A percentile compares a stretch with the other conserved stretches of the same genome.
These are phyloP conservation scores for Coleophoma crateriformis DNA, from an alignment of 2,329 filamentous ascomycete genomes.

Conservation along the genomic window DNA sequence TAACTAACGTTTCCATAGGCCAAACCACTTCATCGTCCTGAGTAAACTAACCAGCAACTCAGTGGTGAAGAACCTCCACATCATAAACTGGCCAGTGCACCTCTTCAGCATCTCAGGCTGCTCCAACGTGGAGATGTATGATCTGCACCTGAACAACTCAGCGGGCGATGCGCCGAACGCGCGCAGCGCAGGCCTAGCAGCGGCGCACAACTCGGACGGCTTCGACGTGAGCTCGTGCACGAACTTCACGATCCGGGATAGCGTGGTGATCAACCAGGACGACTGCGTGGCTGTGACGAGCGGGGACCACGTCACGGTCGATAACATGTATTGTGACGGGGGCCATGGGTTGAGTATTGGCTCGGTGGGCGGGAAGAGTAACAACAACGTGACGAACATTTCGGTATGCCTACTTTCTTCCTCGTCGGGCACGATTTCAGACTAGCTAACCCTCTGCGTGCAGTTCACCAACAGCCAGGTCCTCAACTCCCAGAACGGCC, in stretches of 20 bases:
- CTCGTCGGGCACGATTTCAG: too few relatives aligned
- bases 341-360: constrained; percentile 27
- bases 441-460: too few relatives aligned
- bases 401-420: constrained; percentile 10
- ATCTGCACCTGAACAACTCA: constrained; percentile 51
- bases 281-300: constrained; percentile 27
- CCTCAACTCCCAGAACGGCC: constrained; percentile 26
- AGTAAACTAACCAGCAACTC: constrained; percentile 44
- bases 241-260: constrained; percentile 32
- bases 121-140: constrained; percentile 37
- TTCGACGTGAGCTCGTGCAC: constrained; percentile 41
- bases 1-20: constrained; percentile 34
- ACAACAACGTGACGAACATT: constrained; percentile 29
- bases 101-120: constrained; percentile 39
- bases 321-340: constrained; percentile 22
- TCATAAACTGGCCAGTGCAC: constrained; percentile 50
- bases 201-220: constrained; percentile 46
- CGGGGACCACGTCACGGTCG: constrained; percentile 25
- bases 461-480: constrained; percentile 24
- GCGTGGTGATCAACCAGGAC: constrained; percentile 22
- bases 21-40: constrained; percentile 48
- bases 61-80: constrained; percentile 40
- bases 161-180: constrained; percentile 40
- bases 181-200: constrained; percentile 11
- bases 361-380: constrained; percentile 25